Base-by-base conservation (phyloP, 1,284 basidiomycete species). In the Cryptococcus neoformans region DNA sequence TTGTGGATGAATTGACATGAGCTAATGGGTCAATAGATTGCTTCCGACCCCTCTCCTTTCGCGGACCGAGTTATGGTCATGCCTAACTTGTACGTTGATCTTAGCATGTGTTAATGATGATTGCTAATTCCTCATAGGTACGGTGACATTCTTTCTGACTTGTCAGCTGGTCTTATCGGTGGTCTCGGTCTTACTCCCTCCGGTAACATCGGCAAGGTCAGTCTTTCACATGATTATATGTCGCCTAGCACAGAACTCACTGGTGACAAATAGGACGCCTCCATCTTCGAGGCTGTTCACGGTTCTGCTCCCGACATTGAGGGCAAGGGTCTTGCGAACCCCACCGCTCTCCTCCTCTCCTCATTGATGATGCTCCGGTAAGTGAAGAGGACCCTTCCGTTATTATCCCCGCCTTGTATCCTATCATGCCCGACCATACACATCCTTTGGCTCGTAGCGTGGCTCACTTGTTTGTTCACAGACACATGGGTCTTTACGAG, bases 31-130 rank as follows among this genome's bases (percentile, higher is more conserved):
- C 4, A 42, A 16, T 51, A 91, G 86, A 84, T 95, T 67, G 89
- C 90, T 38, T 90, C 92, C 78, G 93, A 99, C 80, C 96, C 96
- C 39, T 83, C 80, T 65, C 96, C 96, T 9, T 99, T 88, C 81
- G 84, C 90, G 49, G 94, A 98, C 81, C 89, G 92, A 59, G 96
- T 99, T 68, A 99, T 99, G 95, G 96, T 99, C 68, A 99, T 99
- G 95, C 96, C 96, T 64, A 99, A 99, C 84, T 82, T 99, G 62
- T 94, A 91, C 74, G 92, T 58, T 9, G 10, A 28, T 14, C 34
- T 36, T 17, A 28, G 1, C 28, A 28, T 8, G 10, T 12, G 10
- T 34, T 47, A 6, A 8, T 12, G 21, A 17, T 17, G 36, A 17
- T 54, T n/a, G 7, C 38, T 21, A n/a, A 21, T 7, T 21, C 16